phyloP scores from a whole-genome alignment of 805 yeast species.

The Teunomyces lycoperdinae region DNA sequence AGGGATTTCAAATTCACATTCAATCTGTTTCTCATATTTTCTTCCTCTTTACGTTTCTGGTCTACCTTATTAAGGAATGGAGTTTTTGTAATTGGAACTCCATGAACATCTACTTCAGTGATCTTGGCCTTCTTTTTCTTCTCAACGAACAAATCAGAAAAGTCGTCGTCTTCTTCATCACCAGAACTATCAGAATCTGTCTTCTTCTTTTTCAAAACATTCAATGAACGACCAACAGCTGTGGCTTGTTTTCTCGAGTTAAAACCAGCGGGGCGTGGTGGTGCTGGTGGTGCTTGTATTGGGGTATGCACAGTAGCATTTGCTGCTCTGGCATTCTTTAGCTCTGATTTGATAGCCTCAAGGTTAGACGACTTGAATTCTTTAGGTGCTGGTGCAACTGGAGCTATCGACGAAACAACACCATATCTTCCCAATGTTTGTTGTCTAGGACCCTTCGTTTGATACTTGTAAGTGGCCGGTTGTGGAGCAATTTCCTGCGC shows the following conservation, averaged over 20 bases:
- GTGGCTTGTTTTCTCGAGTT: slow-evolving; percentile 29
- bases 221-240: slow-evolving; percentile 37
- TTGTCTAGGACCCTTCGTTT: slow-evolving; percentile 29
- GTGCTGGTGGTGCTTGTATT: slow-evolving; percentile 37
- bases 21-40: slow-evolving; percentile 73
- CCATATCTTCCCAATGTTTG: slow-evolving; percentile 37
- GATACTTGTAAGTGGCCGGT: slow-evolving; percentile 20
- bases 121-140: slow-evolving; percentile 34
- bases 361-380: slow-evolving; percentile 28
- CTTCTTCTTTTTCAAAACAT: slow-evolving; percentile 28
- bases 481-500: slow-evolving; percentile 7
- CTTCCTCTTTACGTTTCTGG: slow-evolving; percentile 54
- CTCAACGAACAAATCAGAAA: slow-evolving; percentile 41
- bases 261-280: slow-evolving; percentile 55
- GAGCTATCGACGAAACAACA: slow-evolving; percentile 26
- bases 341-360: slow-evolving; percentile 33
- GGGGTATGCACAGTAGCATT: slow-evolving; percentile 12
- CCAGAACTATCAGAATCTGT: slow-evolving; percentile 34
- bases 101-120: slow-evolving; percentile 44
- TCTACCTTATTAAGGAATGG: slow-evolving; percentile 24
- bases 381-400: slow-evolving; percentile 35
- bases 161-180: slow-evolving; percentile 34
- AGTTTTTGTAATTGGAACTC: slow-evolving; percentile 30
- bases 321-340: slow-evolving; percentile 19
- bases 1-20: slow-evolving; percentile 77